Conservation (phyloP, 129 eudicot genomes). For the sunflower (Helianthus annuus) region DNA sequence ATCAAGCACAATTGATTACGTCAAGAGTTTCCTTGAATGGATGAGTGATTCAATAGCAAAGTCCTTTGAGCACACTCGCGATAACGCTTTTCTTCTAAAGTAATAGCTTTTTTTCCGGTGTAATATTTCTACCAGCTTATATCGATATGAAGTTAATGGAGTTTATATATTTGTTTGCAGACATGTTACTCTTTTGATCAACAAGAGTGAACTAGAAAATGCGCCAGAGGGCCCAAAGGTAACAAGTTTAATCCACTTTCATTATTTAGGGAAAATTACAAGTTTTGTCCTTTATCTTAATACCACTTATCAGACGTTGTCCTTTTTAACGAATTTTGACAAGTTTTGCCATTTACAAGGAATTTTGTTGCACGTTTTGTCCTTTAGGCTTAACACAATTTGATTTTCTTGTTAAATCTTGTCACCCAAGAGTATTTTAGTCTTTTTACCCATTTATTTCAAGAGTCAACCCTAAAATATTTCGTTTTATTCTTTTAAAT, state of each 20-base stretch:
- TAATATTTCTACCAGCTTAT: neutral
- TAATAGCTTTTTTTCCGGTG: slow-evolving; percentile 39
- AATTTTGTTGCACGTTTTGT: no score
- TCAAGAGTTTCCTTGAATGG: slow-evolving; percentile 95
- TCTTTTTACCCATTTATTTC: no score
- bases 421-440: no score
- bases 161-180: slow-evolving; percentile 46
- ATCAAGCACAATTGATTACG: slow-evolving; percentile 90
- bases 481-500: no score
- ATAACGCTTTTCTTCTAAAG: slow-evolving; percentile 88
- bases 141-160: neutral
- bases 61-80: slow-evolving; percentile 94
- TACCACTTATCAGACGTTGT: no score
- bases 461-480: no score
- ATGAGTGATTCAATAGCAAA: slow-evolving; percentile 97
- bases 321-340: no score
- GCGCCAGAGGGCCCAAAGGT: slow-evolving; percentile 90
- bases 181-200: slow-evolving; percentile 74
- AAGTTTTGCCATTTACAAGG: no score
- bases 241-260: neutral
- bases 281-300: no score
- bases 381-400: no score
- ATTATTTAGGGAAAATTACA: no score
- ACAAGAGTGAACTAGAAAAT: slow-evolving; percentile 78
- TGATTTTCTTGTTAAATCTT: no score